phyloP scores from a whole-genome alignment of 148 eudicot genomes.

The Silene latifolia region DNA sequence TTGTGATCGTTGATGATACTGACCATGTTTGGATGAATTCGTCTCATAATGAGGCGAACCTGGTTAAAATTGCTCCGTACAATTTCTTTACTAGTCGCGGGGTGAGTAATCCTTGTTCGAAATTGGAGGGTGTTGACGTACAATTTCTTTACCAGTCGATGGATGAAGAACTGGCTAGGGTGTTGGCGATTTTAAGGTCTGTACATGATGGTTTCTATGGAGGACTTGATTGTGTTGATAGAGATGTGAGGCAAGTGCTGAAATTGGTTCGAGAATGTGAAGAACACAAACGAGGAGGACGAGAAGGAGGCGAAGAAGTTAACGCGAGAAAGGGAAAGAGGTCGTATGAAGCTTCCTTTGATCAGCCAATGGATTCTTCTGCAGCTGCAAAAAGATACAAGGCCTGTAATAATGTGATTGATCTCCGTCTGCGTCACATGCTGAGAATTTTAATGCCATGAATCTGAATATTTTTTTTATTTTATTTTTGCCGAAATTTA shows the following conservation, averaged over 20 bases:
- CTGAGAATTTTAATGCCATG: neutral
- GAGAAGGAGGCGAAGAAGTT: neutral
- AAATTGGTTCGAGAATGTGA: neutral
- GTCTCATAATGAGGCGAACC: neutral
- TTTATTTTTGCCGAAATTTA: neutral
- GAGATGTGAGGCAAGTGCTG: slow-evolving; percentile 9
- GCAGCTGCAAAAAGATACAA: neutral
- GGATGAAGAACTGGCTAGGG: slow-evolving; percentile 21
- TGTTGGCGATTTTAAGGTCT: neutral
- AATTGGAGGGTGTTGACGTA: neutral
- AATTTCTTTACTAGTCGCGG: neutral
- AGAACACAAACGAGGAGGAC: no score
- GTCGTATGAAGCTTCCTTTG: neutral
- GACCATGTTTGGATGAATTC: slow-evolving; percentile 8
- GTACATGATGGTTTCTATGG: slow-evolving; percentile 16
- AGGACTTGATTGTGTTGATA: neutral
- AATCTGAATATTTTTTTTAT: neutral
- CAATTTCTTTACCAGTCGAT: neutral
- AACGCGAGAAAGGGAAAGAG: neutral
- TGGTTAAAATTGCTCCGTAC: slow-evolving; percentile 1
- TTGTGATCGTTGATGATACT: slow-evolving; percentile 14
- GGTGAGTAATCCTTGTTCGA: neutral
- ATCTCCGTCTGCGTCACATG: neutral
- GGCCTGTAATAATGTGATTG: neutral
- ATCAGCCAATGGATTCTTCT: neutral